These are phyloP conservation scores for Dictyostelium intermedium DNA, from an alignment of 78 protist genomes.

Conservation along the genomic window DNA sequence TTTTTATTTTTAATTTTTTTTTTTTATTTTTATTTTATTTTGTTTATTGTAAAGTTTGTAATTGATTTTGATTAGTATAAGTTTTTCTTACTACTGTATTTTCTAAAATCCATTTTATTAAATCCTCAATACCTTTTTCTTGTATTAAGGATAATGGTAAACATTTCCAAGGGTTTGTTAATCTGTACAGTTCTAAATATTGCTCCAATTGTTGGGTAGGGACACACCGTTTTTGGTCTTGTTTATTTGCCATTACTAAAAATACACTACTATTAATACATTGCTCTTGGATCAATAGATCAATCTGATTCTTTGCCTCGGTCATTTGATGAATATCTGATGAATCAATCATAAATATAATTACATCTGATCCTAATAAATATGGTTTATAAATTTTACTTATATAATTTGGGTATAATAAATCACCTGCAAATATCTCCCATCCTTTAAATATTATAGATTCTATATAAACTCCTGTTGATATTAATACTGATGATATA, in stretches of 20 bases:
- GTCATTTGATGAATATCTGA: conserved; percentile 43
- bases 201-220: conserved; percentile 19
- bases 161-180: conserved; percentile 64
- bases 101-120: conserved; percentile 59
- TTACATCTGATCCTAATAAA: conserved; percentile 30
- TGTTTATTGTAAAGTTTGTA: neutral
- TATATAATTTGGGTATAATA: conserved; percentile 41
- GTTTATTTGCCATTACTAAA: conserved; percentile 67
- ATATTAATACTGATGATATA: conserved; percentile 30
- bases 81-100: conserved; percentile 37
- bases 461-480: conserved; percentile 45
- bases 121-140: conserved; percentile 20
- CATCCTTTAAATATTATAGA: conserved; percentile 52
- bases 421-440: conserved; percentile 55
- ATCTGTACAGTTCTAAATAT: conserved; percentile 42
- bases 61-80: neutral
- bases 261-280: conserved; percentile 49
- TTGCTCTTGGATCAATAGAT: conserved; percentile 23
- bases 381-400: conserved; percentile 46
- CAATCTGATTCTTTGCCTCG: conserved; percentile 56
- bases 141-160: conserved; percentile 3
- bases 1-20: neutral
- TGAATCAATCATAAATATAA: conserved; percentile 69
- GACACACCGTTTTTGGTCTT: conserved; percentile 33
- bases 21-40: neutral